A percentile compares a stretch with the other conserved stretches of the same genome.
phyloP scores from a whole-genome alignment of 345 rosid species.

The Kernera saxatilis region DNA sequence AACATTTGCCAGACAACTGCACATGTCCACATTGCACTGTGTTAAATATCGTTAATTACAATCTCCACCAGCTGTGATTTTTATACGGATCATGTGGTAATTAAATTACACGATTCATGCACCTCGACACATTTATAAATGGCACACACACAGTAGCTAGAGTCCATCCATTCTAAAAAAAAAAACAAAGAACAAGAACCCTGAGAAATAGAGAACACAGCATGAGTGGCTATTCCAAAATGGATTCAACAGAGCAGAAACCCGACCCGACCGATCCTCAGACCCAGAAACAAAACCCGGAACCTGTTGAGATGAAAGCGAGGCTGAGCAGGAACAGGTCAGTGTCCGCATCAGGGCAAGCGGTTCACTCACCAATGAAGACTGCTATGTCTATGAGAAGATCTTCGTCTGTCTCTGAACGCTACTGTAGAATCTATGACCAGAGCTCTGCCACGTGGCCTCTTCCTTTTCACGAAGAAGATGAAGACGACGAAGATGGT shows the following conservation, averaged over 20 bases:
- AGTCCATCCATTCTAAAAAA: neutral
- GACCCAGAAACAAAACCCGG: neutral
- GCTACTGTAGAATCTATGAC: conserved; percentile 75
- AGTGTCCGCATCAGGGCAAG: conserved; percentile 38
- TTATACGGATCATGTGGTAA: conserved; percentile 13
- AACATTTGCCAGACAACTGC: conserved; percentile 22
- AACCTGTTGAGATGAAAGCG: conserved; percentile 6
- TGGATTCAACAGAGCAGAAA: conserved; percentile 6
- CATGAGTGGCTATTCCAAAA: conserved; percentile 33
- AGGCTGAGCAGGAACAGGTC: conserved; percentile 60
- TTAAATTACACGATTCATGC: conserved; percentile 10
- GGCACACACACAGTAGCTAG: neutral
- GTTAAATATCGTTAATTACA: conserved; percentile 7
- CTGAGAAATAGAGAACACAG: neutral
- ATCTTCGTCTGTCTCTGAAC: conserved; percentile 76
- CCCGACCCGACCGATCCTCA: conserved; percentile 9
- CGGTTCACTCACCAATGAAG: conserved; percentile 41
- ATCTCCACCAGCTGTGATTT: conserved; percentile 24
- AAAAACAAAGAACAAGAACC: neutral
- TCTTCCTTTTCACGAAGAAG: conserved; percentile 33
- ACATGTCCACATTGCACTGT: conserved; percentile 21
- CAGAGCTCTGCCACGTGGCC: conserved; percentile 45
- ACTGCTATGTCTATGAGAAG: conserved; percentile 67
- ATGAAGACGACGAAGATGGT: conserved; percentile 32
- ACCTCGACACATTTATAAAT: conserved; percentile 14